Conservation (phyloP, 768 basidiomycete genomes). For the Leccinum longicurvipes region DNA sequence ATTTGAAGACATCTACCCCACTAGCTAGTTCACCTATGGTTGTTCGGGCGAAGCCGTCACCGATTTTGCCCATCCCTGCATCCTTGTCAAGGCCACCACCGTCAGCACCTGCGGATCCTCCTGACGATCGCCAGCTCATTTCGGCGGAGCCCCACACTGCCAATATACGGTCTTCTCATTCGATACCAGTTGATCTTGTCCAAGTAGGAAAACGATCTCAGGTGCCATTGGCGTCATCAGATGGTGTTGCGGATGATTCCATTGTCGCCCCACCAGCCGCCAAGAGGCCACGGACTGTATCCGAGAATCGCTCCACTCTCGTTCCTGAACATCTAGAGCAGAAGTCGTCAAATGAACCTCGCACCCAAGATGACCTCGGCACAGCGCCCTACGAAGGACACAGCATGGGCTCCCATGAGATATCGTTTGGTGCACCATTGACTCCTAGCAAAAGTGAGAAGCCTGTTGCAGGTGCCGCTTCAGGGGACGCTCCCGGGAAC, state of each 20-base stretch:
- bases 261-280: constrained; percentile 21
- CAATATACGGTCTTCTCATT: constrained; percentile 13
- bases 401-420: neutral
- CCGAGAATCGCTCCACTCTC: constrained; percentile 1
- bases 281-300: constrained; percentile 19
- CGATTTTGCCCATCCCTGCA: constrained; percentile 32
- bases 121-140: constrained; percentile 11
- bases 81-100: constrained; percentile 26
- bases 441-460: constrained; percentile 4
- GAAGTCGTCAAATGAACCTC: constrained; percentile 7
- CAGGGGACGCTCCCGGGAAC: constrained; percentile 4
- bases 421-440: neutral
- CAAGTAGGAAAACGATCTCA: constrained; percentile 29
- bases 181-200: constrained; percentile 12
- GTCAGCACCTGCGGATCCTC: constrained; percentile 21
- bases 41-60: constrained; percentile 41
- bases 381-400: neutral
- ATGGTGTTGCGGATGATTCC: constrained; percentile 15
- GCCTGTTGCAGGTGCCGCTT: neutral
- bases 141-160: constrained; percentile 5
- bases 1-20: constrained; percentile 55
- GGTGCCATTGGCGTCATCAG: constrained; percentile 27
- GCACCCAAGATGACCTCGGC: constrained; percentile 2
- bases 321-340: neutral
- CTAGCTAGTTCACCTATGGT: constrained; percentile 19